Percentiles rank a stretch among this genome's conserved stretches.
Conservation (phyloP, 73 alveolate species). For the Paramecium caudatum region DNA sequence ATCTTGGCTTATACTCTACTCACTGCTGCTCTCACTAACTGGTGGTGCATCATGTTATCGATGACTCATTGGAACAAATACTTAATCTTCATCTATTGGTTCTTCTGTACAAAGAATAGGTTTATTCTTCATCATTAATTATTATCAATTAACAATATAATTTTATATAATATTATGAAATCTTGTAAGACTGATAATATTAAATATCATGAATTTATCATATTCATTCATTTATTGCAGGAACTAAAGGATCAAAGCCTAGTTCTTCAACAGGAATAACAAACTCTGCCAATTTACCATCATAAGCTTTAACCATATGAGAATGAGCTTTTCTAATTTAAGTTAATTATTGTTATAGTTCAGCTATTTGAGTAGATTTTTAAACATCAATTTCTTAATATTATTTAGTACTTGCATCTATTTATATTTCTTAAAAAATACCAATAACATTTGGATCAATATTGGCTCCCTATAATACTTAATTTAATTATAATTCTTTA, state of each 20-base stretch:
- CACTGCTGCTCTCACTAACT: constrained; percentile 16
- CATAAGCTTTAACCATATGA: constrained; percentile 99
- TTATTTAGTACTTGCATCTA: constrained; percentile 90
- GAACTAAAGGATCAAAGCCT: constrained; percentile 99
- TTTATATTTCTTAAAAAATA: constrained; percentile 42
- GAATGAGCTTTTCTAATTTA: constrained; percentile 98
- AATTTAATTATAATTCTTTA: constrained; percentile 94
- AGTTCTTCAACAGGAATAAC: constrained; percentile 99
- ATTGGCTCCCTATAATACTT: constrained; percentile 93
- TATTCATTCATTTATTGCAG: constrained; percentile 87
- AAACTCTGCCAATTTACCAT: constrained; percentile 98
- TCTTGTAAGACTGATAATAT: too few relatives aligned
- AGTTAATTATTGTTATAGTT: constrained; percentile 95
- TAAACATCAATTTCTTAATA: constrained; percentile 97
- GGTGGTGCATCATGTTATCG: background rate
- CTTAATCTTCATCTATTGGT: constrained; percentile 32
- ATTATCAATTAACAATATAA: too few relatives aligned
- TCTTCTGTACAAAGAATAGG: constrained; percentile 56
- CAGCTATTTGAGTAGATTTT: constrained; percentile 96
- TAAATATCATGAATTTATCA: too few relatives aligned
- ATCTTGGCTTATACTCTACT: background rate
- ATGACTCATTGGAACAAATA: background rate
- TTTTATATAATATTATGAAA: too few relatives aligned
- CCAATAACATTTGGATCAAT: constrained; percentile 91
- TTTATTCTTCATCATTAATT: constrained; percentile 28